phyloP scores from a whole-genome alignment of 2,329 filamentous ascomycete genomes.

The Arthrobotrys sphaeroides region DNA sequence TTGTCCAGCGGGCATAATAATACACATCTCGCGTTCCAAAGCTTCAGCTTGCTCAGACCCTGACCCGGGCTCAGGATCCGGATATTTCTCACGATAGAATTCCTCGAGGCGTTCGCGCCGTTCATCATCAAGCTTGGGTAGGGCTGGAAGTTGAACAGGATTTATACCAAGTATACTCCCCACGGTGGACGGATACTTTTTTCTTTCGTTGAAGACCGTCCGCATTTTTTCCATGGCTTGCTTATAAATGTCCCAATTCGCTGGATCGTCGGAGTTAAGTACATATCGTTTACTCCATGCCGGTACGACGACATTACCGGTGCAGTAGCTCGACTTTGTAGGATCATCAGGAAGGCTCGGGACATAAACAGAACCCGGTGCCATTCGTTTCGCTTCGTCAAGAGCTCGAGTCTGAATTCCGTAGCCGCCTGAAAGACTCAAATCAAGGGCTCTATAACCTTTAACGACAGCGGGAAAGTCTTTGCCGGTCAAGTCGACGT shows the following conservation, averaged over 20 bases:
- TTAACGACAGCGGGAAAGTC: conserved; percentile 9
- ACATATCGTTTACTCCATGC: conserved; percentile 9
- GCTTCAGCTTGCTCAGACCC: background rate
- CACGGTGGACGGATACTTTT: background rate
- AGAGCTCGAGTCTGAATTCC: background rate
- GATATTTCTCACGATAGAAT: background rate
- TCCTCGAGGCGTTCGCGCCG: background rate
- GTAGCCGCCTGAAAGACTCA: background rate
- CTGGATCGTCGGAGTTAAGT: conserved; percentile 16
- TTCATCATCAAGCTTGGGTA: background rate
- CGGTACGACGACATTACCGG: conserved; percentile 19
- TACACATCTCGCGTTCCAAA: background rate
- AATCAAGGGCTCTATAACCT: conserved; percentile 1
- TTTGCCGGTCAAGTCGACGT: conserved; percentile 15
- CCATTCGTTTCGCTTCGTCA: conserved; percentile 16
- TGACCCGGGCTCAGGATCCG: background rate
- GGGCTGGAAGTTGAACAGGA: background rate
- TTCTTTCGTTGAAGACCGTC: background rate
- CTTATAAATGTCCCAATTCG: conserved; percentile 22
- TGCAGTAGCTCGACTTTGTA: conserved; percentile 30
- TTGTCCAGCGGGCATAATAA: background rate
- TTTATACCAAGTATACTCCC: background rate
- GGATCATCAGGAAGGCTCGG: conserved; percentile 4
- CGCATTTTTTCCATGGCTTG: background rate
- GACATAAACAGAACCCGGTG: conserved; percentile 29